Conservation (phyloP, 805 yeast genomes). For the Yarrowia keelungensis region DNA sequence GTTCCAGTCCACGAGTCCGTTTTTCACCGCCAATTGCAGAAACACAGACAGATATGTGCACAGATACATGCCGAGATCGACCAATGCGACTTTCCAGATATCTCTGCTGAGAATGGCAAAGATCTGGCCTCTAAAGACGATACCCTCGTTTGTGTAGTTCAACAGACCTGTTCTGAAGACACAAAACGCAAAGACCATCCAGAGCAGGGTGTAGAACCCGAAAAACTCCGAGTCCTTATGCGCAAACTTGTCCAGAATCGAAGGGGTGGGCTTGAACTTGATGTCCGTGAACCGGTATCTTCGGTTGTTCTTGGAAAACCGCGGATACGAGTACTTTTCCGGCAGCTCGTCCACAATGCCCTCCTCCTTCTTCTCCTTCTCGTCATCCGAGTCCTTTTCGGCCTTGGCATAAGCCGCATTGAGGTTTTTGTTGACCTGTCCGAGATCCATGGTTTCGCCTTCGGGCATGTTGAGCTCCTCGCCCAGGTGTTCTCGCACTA, state of each 20-base stretch:
- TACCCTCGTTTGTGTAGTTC: conserved; percentile 58
- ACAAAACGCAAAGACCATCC: conserved; percentile 46
- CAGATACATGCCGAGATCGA: conserved; percentile 78
- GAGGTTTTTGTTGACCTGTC: conserved; percentile 19
- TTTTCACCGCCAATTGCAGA: conserved; percentile 63
- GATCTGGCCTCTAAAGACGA: conserved; percentile 60
- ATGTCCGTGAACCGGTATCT: conserved; percentile 31
- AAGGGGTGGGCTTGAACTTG: conserved; percentile 37
- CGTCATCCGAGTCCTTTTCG: conserved; percentile 34
- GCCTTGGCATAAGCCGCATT: conserved; percentile 23
- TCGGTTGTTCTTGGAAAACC: conserved; percentile 36
- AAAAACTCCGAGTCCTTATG: conserved; percentile 54
- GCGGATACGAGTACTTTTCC: conserved; percentile 32
- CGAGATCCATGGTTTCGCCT: conserved; percentile 1
- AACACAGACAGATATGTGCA: conserved; percentile 65
- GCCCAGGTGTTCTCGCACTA: conserved; percentile 24
- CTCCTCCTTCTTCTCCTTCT: not conserved
- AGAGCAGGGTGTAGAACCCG: conserved; percentile 76
- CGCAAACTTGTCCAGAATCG: conserved; percentile 25
- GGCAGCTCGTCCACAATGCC: not conserved
- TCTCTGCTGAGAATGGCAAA: conserved; percentile 65
- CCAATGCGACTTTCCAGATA: conserved; percentile 68
- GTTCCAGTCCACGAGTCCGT: conserved; percentile 63
- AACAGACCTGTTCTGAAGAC: conserved; percentile 58
- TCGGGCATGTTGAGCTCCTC: conserved; percentile 11